phyloP scores from a whole-genome alignment of 78 protist species.

The Mastigamoeba balamuthi region DNA sequence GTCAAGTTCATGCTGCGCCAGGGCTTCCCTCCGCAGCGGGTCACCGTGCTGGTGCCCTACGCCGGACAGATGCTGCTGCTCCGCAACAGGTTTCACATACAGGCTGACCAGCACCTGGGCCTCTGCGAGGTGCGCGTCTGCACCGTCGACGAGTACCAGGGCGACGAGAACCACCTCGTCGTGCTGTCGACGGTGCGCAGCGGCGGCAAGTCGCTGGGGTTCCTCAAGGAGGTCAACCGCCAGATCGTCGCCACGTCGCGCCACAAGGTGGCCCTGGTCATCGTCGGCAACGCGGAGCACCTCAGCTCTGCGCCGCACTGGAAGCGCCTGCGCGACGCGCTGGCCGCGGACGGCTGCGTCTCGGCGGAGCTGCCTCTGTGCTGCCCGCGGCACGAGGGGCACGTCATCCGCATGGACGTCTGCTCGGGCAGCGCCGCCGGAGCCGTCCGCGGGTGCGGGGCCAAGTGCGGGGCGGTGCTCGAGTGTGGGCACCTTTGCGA shows the following conservation, averaged over 20 bases:
- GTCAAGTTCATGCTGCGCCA: background rate
- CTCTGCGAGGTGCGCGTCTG: background rate
- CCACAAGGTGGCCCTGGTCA: slow-evolving; percentile 20
- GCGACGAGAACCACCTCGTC: slow-evolving; percentile 42
- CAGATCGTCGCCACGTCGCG: slow-evolving; percentile 32
- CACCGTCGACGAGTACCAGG: slow-evolving; percentile 40
- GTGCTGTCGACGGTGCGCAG: slow-evolving; percentile 36
- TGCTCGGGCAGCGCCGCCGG: too few species aligned
- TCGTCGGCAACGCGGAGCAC: slow-evolving; percentile 7
- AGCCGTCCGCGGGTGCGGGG: background rate
- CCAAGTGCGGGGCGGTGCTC: background rate
- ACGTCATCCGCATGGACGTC: background rate
- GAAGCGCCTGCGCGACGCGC: background rate
- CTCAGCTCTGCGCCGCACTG: background rate
- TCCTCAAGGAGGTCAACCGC: slow-evolving; percentile 17
- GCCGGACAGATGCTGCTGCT: slow-evolving; percentile 7
- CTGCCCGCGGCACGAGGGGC: background rate
- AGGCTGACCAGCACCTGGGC: too few species aligned
- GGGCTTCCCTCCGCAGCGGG: background rate
- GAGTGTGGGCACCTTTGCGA: background rate
- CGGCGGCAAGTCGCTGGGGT: slow-evolving; percentile 23
- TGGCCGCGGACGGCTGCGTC: background rate
- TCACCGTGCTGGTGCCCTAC: slow-evolving; percentile 29
- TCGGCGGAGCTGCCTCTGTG: background rate
- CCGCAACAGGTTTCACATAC: too few species aligned